Base-by-base conservation (phyloP, 805 yeast genomes). In the Myxozyma udenii region DNA sequence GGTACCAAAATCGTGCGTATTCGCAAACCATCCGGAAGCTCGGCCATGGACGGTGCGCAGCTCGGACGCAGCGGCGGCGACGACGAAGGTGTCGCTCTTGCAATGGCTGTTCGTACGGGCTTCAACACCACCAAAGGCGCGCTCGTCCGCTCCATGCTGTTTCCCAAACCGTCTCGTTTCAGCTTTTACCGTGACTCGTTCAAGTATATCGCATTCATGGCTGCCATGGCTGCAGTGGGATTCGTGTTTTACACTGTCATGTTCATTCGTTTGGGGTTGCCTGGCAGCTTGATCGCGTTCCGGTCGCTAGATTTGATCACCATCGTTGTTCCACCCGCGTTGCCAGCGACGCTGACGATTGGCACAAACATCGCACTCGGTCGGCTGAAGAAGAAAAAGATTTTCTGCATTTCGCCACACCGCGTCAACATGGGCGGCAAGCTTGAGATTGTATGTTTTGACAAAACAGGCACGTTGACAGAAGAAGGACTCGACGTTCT, bases 301-400 rank as follows among this genome's bases (percentile, higher is more conserved):
- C 78, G 99, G 61, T 98, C 98, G 0, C 73, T 93, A 49, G 99
- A 93, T 70, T 79, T 93, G 46, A 84, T 93, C 48, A 93, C 99
- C 0, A 89, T 93, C 66, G 98, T 93, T 4, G 96, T 93, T 1
- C 99, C 99, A 1, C 99, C 99, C 0, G 98, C 98, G 0, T 75
- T 93, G 41, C 99, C 99, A 0, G 98, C 98, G 0, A 93, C 99
- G 0, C 72, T 93, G 55, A 89, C 98, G 0, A 91, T 93, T 53
- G 99, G 98, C 18, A 90, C 97, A 0, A 87, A 91, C 59, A 90
- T 93, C 72, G 95, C 98, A 0, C 70, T 93, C 23, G 74, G 81
- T 26, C 75, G 98, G 55, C 73, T 93, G 56, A 81, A 87, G 56
- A 70, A 76, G 53, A 78, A 78, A 53, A 73, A 78, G 37, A 83